Conservation (phyloP, 768 basidiomycete species). For the Mycena rosella region DNA sequence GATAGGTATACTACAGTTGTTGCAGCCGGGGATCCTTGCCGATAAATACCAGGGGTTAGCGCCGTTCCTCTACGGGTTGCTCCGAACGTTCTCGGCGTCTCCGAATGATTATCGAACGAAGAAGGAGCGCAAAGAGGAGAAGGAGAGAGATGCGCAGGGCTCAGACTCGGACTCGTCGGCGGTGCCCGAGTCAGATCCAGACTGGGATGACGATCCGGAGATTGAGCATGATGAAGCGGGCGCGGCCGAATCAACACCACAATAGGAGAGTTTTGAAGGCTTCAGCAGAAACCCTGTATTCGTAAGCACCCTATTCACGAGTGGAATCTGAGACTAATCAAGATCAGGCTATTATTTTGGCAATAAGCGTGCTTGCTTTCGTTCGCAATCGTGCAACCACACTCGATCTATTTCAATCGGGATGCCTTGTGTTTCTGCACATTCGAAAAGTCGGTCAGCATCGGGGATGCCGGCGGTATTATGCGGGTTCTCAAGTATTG, state of each 20-base stretch:
- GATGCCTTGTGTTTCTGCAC: slow-evolving; percentile 45
- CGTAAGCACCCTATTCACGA: slow-evolving; percentile 28
- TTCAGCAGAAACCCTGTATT: slow-evolving; percentile 40
- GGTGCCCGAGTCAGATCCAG: neutral
- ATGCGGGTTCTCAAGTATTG: slow-evolving; percentile 41
- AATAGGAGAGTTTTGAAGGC: slow-evolving; percentile 22
- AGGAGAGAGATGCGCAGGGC: neutral
- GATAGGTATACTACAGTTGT: neutral
- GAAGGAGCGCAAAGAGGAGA: neutral
- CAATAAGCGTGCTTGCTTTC: slow-evolving; percentile 42
- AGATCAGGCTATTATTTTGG: slow-evolving; percentile 27
- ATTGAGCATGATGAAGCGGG: slow-evolving; percentile 32
- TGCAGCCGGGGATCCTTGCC: neutral
- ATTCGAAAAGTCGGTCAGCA: slow-evolving; percentile 47
- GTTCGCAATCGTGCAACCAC: slow-evolving; percentile 44
- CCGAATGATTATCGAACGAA: neutral
- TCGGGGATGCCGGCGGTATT: slow-evolving; percentile 42
- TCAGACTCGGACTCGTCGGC: neutral
- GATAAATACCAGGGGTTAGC: neutral
- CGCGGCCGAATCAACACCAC: neutral
- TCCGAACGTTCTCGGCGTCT: slow-evolving; percentile 1
- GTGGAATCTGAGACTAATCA: neutral
- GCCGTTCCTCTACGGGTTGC: neutral
- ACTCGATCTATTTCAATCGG: slow-evolving; percentile 44
- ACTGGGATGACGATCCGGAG: slow-evolving; percentile 39